Evolutionary conservation across 148 eudicot species (phyloP).

Genomic region (Rheum nobile): DNA sequence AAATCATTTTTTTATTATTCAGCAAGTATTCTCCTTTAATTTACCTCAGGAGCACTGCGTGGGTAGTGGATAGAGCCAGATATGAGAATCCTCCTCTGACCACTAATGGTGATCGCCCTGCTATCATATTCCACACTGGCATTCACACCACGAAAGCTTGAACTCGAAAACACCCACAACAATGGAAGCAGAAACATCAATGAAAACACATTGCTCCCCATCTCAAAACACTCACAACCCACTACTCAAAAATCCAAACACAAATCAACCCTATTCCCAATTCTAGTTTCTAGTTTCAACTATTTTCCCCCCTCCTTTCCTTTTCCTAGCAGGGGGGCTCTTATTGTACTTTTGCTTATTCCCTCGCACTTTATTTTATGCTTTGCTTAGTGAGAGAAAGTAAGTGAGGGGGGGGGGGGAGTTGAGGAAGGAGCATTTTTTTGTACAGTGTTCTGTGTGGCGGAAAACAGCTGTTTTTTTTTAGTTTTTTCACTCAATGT

Average conservation of each 20-base stretch:
- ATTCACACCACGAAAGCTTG: slow-evolving; percentile 17
- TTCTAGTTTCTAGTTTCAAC: background rate
- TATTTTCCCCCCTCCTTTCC: background rate
- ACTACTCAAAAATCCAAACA: background rate
- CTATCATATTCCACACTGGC: slow-evolving; percentile 62
- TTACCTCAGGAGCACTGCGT: slow-evolving; percentile 92
- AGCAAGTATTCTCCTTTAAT: background rate
- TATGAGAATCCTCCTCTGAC: slow-evolving; percentile 66
- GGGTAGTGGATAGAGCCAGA: slow-evolving; percentile 97
- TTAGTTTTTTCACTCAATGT: background rate
- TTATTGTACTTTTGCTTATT: slow-evolving; percentile 2
- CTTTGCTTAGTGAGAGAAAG: slow-evolving; percentile 5
- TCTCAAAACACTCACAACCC: background rate
- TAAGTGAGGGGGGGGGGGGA: background rate
- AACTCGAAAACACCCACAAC: slow-evolving; percentile 26
- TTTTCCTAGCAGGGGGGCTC: background rate
- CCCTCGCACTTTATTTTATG: slow-evolving; percentile 8
- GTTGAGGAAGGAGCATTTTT: background rate
- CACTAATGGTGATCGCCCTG: slow-evolving; percentile 64
- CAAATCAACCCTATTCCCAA: background rate
- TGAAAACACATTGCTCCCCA: background rate
- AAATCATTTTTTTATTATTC: background rate
- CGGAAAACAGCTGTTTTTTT: slow-evolving; percentile 1
- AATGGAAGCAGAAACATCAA: slow-evolving; percentile 1
- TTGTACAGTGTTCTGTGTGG: background rate